Conservation (phyloP, 1,139 yeast species). For the Diutina scorzettiae region DNA sequence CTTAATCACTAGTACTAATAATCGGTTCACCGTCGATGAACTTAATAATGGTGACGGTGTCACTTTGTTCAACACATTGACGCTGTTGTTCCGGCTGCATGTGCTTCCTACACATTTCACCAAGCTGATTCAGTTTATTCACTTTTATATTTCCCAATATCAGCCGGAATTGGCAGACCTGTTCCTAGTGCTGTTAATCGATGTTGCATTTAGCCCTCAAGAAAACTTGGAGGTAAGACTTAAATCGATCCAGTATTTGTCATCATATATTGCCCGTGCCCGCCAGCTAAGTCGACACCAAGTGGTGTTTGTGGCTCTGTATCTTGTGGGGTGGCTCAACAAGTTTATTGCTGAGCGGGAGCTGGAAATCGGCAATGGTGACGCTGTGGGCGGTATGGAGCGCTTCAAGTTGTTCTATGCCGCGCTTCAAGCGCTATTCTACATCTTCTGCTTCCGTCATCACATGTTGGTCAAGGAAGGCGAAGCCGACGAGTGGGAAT, state of each 20-base stretch:
- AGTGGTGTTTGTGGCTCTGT: slow-evolving; percentile 65
- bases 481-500: slow-evolving; percentile 54
- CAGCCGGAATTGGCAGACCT: slow-evolving; percentile 79
- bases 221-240: slow-evolving; percentile 67
- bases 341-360: slow-evolving; percentile 77
- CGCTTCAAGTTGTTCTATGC: slow-evolving; percentile 82
- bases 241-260: slow-evolving; percentile 83
- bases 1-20: slow-evolving; percentile 23
- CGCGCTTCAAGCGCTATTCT: slow-evolving; percentile 83
- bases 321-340: slow-evolving; percentile 73
- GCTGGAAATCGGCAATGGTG: slow-evolving; percentile 52
- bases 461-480: slow-evolving; percentile 35
- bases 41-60: slow-evolving; percentile 55
- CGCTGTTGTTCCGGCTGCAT: slow-evolving; percentile 68
- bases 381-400: slow-evolving; percentile 48
- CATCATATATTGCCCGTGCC: slow-evolving; percentile 88
- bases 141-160: slow-evolving; percentile 74
- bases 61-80: slow-evolving; percentile 62
- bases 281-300: slow-evolving; percentile 59
- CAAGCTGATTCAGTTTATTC: slow-evolving; percentile 72
- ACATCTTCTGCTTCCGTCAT: slow-evolving; percentile 85
- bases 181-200: slow-evolving; percentile 70
- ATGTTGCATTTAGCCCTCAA: slow-evolving; percentile 58
- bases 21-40: slow-evolving; percentile 39
- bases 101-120: slow-evolving; percentile 90